Evolutionary conservation across 352 stramenopile species (phyloP).

Genomic region (Phytophthora pseudosyringae): DNA sequence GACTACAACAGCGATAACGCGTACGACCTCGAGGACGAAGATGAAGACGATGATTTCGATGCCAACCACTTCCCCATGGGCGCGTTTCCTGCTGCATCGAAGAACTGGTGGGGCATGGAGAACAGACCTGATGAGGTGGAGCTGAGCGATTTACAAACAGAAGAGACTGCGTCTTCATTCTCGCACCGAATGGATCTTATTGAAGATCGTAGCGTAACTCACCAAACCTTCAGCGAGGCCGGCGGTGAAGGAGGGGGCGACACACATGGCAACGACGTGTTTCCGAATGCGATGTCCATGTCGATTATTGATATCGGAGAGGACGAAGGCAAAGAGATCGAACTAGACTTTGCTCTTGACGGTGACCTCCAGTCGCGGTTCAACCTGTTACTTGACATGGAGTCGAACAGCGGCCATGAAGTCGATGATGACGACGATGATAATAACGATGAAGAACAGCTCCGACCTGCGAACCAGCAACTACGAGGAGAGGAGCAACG

Average conservation of each 20-base stretch:
- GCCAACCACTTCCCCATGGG: conserved; percentile 51
- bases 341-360: conserved; percentile 85
- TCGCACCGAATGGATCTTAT: conserved; percentile 67
- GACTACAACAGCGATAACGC: conserved; percentile 14
- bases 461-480: not conserved
- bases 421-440: conserved; percentile 47
- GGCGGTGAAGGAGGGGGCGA: conserved; percentile 23
- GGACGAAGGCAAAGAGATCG: conserved; percentile 77
- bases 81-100: conserved; percentile 66
- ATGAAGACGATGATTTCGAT: conserved; percentile 55
- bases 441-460: conserved; percentile 8
- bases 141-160: conserved; percentile 78
- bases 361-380: conserved; percentile 77
- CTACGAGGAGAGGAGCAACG: conserved; percentile 5
- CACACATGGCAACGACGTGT: conserved; percentile 26
- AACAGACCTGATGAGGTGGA: conserved; percentile 57
- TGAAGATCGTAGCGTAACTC: conserved; percentile 39
- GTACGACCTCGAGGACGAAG: conserved; percentile 22
- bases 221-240: conserved; percentile 30
- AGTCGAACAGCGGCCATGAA: conserved; percentile 51
- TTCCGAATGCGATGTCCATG: conserved; percentile 73
- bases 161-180: conserved; percentile 75
- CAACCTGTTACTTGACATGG: conserved; percentile 72
- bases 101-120: conserved; percentile 80
- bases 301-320: conserved; percentile 79